Base-by-base conservation (phyloP, 805 yeast genomes). In the Metahyphopichia silvanorum region DNA sequence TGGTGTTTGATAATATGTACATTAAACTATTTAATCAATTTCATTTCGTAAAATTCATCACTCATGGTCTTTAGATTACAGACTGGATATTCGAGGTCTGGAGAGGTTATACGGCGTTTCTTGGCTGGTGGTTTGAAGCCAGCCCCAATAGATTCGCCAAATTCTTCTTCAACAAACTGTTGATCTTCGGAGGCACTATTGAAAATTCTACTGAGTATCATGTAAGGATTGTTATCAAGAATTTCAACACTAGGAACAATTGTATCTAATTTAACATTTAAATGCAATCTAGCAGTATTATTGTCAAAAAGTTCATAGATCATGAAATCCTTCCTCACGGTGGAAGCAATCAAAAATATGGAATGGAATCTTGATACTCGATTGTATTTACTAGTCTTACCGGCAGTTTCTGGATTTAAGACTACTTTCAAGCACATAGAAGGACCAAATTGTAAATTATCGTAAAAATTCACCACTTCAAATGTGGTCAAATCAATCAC, bases 161-260 rank as follows among this genome's bases (percentile, higher is more conserved):
- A 23, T 11, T 23, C 14, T 10, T 23, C 25, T n/a, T 23, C 25
- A 9, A 12, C 13, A 7, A 12, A 13, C 7, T 23, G 64, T 14
- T 63, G 63, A 37, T 58, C 65, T 34, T 57, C 62, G 2, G 55
- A 48, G 37, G 40, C 10, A 37, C 16, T 23, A 41, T 32, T 20
- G 22, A 27, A 27, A n/a, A 27, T 13, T 6, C 13, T 11, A 6
- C 5, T 27, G n/a, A 27, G 13, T 5, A 22, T 22, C 17, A n/a
- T 5, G 14, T 27, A 27, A 7, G 30, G 30, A 11, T 18, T 6
- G 14, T 27, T 12, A 20, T 27, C 30, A 12, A 27, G n/a, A n/a
- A 27, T 16, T 5, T 17, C 30, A 10, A 43, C 16, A 31, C 36
- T 33, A 6, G 48, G 49, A 3, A 45, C 32, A 4, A 35, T 20